Evolutionary conservation across 2,329 filamentous ascomycete genomes (phyloP), one percentile per base, ranked within the genome.

Genomic region (Arthrobotrys entomopaga): DNA sequence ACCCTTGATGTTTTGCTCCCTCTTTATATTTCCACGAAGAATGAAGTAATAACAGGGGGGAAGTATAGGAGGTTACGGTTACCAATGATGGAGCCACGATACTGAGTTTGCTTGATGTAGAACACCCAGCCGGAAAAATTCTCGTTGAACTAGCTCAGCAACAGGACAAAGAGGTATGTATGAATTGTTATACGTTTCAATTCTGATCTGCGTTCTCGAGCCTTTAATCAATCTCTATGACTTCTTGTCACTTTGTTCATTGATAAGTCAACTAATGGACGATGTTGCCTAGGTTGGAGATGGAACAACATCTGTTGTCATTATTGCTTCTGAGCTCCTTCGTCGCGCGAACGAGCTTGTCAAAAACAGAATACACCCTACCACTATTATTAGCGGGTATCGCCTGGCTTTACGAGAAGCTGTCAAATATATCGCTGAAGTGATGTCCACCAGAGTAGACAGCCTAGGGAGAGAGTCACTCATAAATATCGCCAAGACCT

Each of bases 311-410:
- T 98, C 94, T 56, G 95, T 99, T 59, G 95, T 99, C 71, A 88
- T 99, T 79, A 97, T 99, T 82, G 95, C 95, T 60, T 92, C 95
- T 75, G 95, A 99, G 85, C 90, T 99, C 78, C 86, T 99, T 80
- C 89, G 91, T 82, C 88, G 95, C 83, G 95, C 89, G 77, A 99
- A 99, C 85, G 95, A 99, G 84, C 87, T 99, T 78, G 96, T 98
- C 91, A 97, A 95, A 87, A 99, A 98, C 88, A 91, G 93, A 82
- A 99, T 99, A 87, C 95, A 99, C 84, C 96, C 95, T 66, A 99
- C 95, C 24, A 99, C 96, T 75, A 98, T 99, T 84, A 99, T 99
- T 82, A 98, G 93, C 76, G 95, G 95, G 80, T 99, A 99, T 87
- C 88, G 95, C 80, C 87, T 99, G 80, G 95, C 95, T 75, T 87